These are phyloP conservation scores for Mycena filopes DNA, from an alignment of 768 basidiomycete genomes.

Conservation along the genomic window DNA sequence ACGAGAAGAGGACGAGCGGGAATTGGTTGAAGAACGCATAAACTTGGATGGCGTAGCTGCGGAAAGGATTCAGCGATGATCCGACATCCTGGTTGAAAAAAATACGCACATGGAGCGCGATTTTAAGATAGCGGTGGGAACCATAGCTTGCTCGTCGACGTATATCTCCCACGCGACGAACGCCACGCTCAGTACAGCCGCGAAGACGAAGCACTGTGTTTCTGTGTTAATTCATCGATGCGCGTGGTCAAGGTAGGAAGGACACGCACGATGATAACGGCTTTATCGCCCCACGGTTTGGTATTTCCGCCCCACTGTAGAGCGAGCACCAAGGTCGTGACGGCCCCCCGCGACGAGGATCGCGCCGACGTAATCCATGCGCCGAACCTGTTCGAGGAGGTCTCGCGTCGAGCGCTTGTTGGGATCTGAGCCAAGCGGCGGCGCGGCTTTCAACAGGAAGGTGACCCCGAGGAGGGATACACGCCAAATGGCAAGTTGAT, in stretches of 20 bases:
- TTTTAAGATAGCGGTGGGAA: slow-evolving; percentile 15
- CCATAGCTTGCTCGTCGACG: slow-evolving; percentile 18
- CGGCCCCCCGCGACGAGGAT: slow-evolving; percentile 45
- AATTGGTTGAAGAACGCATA: slow-evolving; percentile 18
- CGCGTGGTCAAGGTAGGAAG: no score
- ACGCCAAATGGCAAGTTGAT: slow-evolving; percentile 28
- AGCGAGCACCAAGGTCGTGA: no score
- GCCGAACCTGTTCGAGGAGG: slow-evolving; percentile 23
- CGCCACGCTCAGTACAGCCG: background rate
- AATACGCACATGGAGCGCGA: slow-evolving; percentile 6
- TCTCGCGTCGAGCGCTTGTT: background rate
- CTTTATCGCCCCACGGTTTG: slow-evolving; percentile 46
- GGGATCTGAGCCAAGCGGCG: slow-evolving; percentile 15
- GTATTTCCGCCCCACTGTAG: no score
- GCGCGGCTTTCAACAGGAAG: slow-evolving; percentile 17
- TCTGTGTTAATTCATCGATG: background rate
- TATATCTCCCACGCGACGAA: slow-evolving; percentile 14
- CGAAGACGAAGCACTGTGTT: no score
- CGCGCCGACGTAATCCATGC: slow-evolving; percentile 51
- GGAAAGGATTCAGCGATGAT: background rate
- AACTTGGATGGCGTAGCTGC: slow-evolving; percentile 1
- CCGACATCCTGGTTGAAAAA: background rate
- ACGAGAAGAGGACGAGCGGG: slow-evolving; percentile 22
- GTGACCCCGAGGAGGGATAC: slow-evolving; percentile 19
- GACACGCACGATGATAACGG: slow-evolving; percentile 23